Evolutionary conservation across 768 basidiomycete genomes (phyloP), one percentile per base, ranked within the genome.

Genomic region (Boletus reticulatus): DNA sequence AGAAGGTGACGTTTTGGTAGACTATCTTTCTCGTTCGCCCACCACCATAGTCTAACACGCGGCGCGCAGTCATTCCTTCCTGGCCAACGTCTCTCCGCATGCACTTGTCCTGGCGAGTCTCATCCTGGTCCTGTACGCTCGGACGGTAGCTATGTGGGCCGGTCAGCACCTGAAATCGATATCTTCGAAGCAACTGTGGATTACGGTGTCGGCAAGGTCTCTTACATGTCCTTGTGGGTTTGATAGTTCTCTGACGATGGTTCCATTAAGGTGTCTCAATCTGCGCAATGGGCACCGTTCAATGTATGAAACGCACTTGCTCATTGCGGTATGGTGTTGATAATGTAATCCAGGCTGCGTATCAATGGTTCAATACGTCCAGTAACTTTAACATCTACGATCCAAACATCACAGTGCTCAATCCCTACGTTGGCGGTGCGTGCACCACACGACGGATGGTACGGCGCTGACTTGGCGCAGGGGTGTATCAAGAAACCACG

Each of bases 101-200:
- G 85, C 62, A 85, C 85, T 0, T 86, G 85, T 63, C 62, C 73
- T 0, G 75, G 76, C 19, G 85, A 86, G 58, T 72, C 76, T 1
- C 84, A 85, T 66, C 84, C 84, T 2, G 84, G 84, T 13, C 84
- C 84, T 6, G 62, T 76, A 13, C 72, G 71, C 31, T 24, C 73
- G 60, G 66, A 84, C 51, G 83, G 83, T 14, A 70, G 69, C 4
- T 84, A 77, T 56, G 75, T 77, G 2, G 84, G 83, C 1, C 67
- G 84, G 20, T 68, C 76, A 4, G 83, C 84, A 19, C 84, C 84
- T 8, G 84, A 85, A 62, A 83, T 84, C 38, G 84, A 85, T 62
- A 70, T 84, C 42, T 75, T 85, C 54, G 84, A 84, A 59, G 83
- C 83, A 4, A 71, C 69, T 2, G 65, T 71, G 43, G 71, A 71